Evolutionary conservation across 441 rosid species (phyloP), one percentile per base, ranked within the genome.

Genomic region (Gossypium trilobum): DNA sequence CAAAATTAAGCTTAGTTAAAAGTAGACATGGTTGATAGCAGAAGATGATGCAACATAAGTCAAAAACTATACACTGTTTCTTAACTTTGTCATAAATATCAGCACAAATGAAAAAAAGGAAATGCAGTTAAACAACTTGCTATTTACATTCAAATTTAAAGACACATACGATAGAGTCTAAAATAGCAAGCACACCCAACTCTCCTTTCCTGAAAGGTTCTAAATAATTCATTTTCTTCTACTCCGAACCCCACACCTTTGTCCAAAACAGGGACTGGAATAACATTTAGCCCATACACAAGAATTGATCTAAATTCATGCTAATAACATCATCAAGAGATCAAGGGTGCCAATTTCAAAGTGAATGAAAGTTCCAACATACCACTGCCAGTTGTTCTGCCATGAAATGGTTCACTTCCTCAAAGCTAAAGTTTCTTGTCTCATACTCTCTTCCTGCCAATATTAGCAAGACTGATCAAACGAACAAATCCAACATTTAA

Each of bases 401-500:
- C 83, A 95, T 90, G 54, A 78, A 80, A 81, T 90, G 95, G 79
- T 95, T 91, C 73, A 86, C 91, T 73, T 93, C 97, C 85, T 90
- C 99, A 75, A 93, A 93, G 86, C 97, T 89, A 82, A 80, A 95
- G 84, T 91, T 95, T 79, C 97, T 87, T 36, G 99, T 95, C 78
- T 89, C 98, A 42, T 86, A 88, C 68, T 95, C 97, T 82, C 88
- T 84, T 73, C 97, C 97, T 92, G 87, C 69, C 72, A 75, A 73
- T 39, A 62, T 27, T 19, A 39, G 67, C 17, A 5, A 25, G 48
- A 58, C 20, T 22, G 33, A 66, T 69, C 66, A 70, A 74, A 27
- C 42, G 7, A 29, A 57, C 48, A 9, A 23, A 57, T 73, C 46
- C 60, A 46, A 60, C 8, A 31, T 36, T 42, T 36, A 57, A 29